phyloP scores from a whole-genome alignment of 2,329 filamentous ascomycete genomes.

The Apiospora phragmitis region DNA sequence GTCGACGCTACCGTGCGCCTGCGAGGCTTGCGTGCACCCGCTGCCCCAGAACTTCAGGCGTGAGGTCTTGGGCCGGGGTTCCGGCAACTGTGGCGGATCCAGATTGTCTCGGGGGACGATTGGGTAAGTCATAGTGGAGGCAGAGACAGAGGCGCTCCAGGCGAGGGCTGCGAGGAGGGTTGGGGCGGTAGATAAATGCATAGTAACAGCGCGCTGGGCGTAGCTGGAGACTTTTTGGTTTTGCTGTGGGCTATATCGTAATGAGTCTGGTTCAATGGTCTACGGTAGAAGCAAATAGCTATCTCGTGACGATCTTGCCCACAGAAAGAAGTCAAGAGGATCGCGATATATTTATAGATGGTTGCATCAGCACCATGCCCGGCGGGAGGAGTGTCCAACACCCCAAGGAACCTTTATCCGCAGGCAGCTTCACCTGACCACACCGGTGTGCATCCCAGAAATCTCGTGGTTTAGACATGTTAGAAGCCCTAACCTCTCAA shows the following conservation, averaged over 20 bases:
- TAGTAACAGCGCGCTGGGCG: not conserved
- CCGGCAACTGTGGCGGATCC: not conserved
- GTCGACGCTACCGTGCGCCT: not conserved
- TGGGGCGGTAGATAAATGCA: not conserved
- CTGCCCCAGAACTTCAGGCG: not conserved
- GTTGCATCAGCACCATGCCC: no score
- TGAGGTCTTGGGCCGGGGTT: not conserved
- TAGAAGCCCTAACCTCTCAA: not conserved
- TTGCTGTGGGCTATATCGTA: not conserved
- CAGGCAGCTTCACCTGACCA: not conserved
- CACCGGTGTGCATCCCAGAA: not conserved
- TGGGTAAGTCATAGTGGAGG: not conserved
- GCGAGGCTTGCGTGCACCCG: not conserved
- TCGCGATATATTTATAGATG: not conserved
- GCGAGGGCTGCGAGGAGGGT: not conserved
- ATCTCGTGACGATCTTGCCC: not conserved
- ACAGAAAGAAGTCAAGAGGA: not conserved
- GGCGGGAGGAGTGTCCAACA: not conserved
- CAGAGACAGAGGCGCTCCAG: not conserved
- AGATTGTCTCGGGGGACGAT: not conserved
- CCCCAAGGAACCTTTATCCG: no score
- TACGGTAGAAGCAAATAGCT: no score
- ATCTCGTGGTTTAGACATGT: not conserved
- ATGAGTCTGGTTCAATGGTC: not conserved
- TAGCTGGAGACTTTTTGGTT: not conserved